Base-by-base conservation (phyloP, 2,329 filamentous ascomycete genomes). In the Hirsutella rhossiliensis region DNA sequence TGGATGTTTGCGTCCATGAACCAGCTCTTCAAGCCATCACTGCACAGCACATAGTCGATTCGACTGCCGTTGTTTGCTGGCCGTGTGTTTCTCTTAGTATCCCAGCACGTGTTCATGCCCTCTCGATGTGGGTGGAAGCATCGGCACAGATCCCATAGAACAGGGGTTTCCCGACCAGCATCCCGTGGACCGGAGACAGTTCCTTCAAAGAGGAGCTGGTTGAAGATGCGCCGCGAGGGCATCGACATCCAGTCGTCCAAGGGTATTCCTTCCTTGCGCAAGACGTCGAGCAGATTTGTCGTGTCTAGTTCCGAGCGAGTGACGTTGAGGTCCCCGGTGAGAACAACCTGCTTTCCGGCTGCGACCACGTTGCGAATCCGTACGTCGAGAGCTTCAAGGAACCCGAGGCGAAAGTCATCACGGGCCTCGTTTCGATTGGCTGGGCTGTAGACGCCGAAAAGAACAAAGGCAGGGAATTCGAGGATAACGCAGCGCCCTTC, bases 81-180 rank as follows among this genome's bases (percentile, higher is more conserved):
- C n/a, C 92, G 75, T n/a, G 87, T 86, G 62, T 97, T 97, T 57
- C 88, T 84, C 60, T 85, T 89, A 42, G 87, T 89, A 50, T 97
- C 88, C 90, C 90, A 97, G 61, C 90, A 95, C 0, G 92, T 97
- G 61, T 87, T 97, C 92, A 98, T 97, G 48, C 87, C 87, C 48
- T 72, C 70, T 34, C 92, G 75, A n/a, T 69, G 65, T 1, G 86
- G 84, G 56, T 96, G 84, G 56, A 89, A 94, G 23, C 75, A 76
- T 41, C 92, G 77, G 53, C 85, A 89, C 17, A 94, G 69, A 64
- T 98, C 92, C 75, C 83, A 86, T 36, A 97, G 66, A 1, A 89
- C 76, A 3, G 87, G 78, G 12, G 71, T 54, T 57, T 89, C 82
- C 50, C 84, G 73, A 0, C 77, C 81, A 53, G 80, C 67, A 47